A percentile compares a stretch with the other conserved stretches of the same genome.
These are phyloP conservation scores for Solanum chiquidenum DNA, from an alignment of 257 asterid species.

Conservation along the genomic window DNA sequence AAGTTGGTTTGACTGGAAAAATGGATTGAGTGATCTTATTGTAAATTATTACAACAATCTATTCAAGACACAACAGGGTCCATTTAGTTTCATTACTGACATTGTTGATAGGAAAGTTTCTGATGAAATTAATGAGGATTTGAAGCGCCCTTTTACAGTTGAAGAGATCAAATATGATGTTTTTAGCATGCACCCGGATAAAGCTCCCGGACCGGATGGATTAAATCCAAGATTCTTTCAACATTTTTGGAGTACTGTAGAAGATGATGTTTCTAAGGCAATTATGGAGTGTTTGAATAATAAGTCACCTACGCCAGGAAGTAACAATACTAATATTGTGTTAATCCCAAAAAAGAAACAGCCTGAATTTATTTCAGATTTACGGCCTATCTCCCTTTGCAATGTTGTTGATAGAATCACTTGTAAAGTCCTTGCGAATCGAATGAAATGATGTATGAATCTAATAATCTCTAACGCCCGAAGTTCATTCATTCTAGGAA, in stretches of 20 bases:
- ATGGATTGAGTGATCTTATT: background rate
- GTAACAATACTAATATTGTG: background rate
- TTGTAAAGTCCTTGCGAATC: background rate
- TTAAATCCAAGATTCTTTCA: background rate
- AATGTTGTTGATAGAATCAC: background rate
- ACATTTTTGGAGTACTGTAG: background rate
- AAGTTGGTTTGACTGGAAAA: background rate
- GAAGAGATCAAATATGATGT: background rate
- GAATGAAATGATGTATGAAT: too few relatives aligned
- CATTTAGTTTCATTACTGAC: background rate
- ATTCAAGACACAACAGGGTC: background rate
- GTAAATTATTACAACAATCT: background rate
- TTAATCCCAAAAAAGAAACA: background rate
- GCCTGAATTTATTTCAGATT: too few relatives aligned
- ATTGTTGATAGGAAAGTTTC: background rate
- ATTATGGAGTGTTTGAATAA: background rate
- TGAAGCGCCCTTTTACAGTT: background rate
- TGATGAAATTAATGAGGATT: background rate
- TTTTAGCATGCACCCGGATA: background rate
- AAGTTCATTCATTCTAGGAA: background rate
- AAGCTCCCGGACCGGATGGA: background rate
- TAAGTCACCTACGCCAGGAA: background rate
- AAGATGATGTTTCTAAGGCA: background rate
- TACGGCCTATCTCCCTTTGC: background rate
- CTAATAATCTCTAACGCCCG: background rate